A percentile compares a stretch with the other conserved stretches of the same genome.
Conservation (phyloP, 306 rosid species). For the Glycine tomentella region DNA sequence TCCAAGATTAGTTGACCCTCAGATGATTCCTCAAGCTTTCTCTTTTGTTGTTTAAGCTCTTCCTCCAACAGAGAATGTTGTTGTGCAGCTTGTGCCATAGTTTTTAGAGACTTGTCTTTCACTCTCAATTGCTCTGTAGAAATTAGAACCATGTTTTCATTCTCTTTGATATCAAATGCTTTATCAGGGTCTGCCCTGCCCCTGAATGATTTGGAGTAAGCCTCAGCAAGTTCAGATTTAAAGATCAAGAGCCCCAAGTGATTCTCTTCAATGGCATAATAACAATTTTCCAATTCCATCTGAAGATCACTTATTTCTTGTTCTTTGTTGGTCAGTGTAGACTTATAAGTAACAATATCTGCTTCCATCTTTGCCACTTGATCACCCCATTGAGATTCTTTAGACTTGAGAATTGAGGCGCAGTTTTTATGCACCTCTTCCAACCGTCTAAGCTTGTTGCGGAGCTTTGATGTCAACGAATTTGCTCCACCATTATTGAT, state of each 20-base stretch:
- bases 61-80: conserved; percentile 47
- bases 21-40: conserved; percentile 55
- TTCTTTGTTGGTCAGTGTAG: conserved; percentile 52
- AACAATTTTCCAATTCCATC: conserved; percentile 58
- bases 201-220: conserved; percentile 46
- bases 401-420: conserved; percentile 55
- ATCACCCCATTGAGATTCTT: conserved; percentile 62
- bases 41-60: conserved; percentile 54
- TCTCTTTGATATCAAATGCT: conserved; percentile 43
- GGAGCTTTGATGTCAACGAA: conserved; percentile 54
- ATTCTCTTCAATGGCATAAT: conserved; percentile 55
- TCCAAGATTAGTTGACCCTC: conserved; percentile 50
- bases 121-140: conserved; percentile 46
- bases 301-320: conserved; percentile 59
- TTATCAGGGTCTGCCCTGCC: conserved; percentile 45
- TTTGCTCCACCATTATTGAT: conserved; percentile 55
- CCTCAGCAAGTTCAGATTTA: conserved; percentile 64
- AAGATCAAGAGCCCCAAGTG: conserved; percentile 50
- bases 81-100: conserved; percentile 1
- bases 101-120: conserved; percentile 46
- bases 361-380: conserved; percentile 56
- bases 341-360: conserved; percentile 44
- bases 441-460: conserved; percentile 63
- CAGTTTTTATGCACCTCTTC: conserved; percentile 63
- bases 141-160: conserved; percentile 41